Conservation (phyloP, 108 stramenopile genomes). For the Cylindrotheca fusiformis region DNA sequence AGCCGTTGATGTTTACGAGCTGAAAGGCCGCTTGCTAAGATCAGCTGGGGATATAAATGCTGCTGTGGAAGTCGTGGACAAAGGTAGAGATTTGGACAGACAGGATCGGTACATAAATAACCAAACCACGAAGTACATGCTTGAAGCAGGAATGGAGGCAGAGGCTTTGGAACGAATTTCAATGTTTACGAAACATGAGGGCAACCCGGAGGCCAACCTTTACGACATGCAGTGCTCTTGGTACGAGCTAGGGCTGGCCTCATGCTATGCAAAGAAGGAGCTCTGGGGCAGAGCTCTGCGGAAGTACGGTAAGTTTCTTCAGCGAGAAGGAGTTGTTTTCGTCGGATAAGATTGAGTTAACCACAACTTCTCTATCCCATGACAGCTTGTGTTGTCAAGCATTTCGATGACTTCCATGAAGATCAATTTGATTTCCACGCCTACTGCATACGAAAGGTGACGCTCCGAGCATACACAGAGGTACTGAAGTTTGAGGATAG, state of each 20-base stretch:
- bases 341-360: background rate
- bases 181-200: constrained; percentile 91
- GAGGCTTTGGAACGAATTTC: constrained; percentile 78
- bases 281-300: constrained; percentile 77
- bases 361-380: background rate
- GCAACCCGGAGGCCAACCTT: constrained; percentile 90
- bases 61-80: constrained; percentile 88
- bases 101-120: constrained; percentile 99
- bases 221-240: constrained; percentile 98
- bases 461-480: constrained; percentile 91
- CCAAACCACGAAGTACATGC: constrained; percentile 93
- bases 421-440: constrained; percentile 99
- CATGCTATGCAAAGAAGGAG: constrained; percentile 52
- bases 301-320: constrained; percentile 65
- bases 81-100: constrained; percentile 88
- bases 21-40: constrained; percentile 89
- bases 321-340: background rate
- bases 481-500: constrained; percentile 87
- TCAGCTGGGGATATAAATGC: constrained; percentile 72
- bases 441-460: constrained; percentile 96
- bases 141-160: constrained; percentile 84
- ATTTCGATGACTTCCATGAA: constrained; percentile 95
- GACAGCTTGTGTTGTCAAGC: constrained; percentile 82
- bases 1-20: constrained; percentile 86
- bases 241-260: constrained; percentile 95